A percentile compares a stretch with the other conserved stretches of the same genome.
Conservation (phyloP, 192 early-diverging fungal species). For the Gorgonomyces haynaldii region DNA sequence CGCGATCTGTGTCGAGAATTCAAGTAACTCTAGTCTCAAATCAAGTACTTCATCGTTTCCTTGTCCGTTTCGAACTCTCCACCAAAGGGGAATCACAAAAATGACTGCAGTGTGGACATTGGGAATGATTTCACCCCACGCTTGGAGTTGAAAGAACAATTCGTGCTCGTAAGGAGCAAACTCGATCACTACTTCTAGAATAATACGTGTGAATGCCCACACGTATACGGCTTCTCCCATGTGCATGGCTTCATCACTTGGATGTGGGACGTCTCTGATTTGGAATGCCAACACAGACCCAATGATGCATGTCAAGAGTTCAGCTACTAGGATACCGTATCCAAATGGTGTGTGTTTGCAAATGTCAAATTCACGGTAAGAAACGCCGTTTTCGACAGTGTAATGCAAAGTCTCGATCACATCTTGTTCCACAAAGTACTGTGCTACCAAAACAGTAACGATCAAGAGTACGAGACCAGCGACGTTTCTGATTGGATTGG, state of each 20-base stretch:
- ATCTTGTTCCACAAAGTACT: background rate
- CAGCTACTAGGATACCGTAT: conserved; percentile 1
- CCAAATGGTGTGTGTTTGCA: background rate
- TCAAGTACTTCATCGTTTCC: no score
- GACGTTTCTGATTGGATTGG: background rate
- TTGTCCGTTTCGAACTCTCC: no score
- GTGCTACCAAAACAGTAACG: background rate
- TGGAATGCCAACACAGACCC: background rate
- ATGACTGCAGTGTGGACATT: background rate
- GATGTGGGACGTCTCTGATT: background rate
- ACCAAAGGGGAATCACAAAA: no score
- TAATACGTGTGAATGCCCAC: background rate
- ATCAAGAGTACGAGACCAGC: background rate
- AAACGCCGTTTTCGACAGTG: background rate
- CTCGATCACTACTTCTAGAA: background rate
- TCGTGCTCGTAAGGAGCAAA: background rate
- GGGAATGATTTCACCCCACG: background rate
- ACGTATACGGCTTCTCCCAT: background rate
- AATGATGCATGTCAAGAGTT: background rate
- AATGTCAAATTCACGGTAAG: background rate
- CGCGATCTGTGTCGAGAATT: no score
- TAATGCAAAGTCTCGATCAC: background rate
- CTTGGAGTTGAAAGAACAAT: background rate
- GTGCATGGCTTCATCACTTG: background rate
- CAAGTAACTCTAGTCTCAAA: no score